Conservation (phyloP, 1,284 basidiomycete species). For the Sanguinoderma infundibulare region DNA sequence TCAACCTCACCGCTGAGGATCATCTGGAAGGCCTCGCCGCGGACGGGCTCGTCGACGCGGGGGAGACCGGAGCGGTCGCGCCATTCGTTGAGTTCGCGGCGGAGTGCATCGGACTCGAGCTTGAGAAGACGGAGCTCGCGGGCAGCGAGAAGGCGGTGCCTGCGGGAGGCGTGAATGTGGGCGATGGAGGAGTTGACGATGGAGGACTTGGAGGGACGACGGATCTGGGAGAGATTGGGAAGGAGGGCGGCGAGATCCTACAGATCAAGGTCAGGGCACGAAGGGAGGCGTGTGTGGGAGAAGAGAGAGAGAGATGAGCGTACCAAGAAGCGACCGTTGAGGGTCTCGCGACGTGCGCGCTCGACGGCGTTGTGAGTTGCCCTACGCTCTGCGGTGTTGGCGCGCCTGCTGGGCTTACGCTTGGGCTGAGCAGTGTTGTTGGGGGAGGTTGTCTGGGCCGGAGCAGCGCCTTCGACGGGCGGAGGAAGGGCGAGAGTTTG, state of each 20-base stretch:
- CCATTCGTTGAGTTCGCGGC: constrained; percentile 89
- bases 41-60: constrained; percentile 69
- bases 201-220: constrained; percentile 91
- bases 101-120: constrained; percentile 78
- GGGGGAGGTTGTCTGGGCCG: constrained; percentile 30
- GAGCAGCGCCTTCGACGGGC: constrained; percentile 35
- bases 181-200: constrained; percentile 94
- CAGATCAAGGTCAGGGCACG: not conserved
- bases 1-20: constrained; percentile 72
- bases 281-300: constrained; percentile 6
- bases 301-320: constrained; percentile 16
- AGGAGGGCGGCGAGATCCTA: constrained; percentile 88
- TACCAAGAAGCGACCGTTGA: constrained; percentile 89
- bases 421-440: constrained; percentile 44
- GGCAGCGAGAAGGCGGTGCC: constrained; percentile 78
- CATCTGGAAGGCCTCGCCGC: constrained; percentile 71
- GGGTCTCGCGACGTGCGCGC: constrained; percentile 86
- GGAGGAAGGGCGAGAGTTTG: constrained; percentile 43
- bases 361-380: constrained; percentile 96
- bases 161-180: constrained; percentile 80
- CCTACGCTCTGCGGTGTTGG: constrained; percentile 92
- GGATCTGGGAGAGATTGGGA: constrained; percentile 87
- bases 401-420: constrained; percentile 80
- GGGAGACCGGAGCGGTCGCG: constrained; percentile 74
- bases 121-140: constrained; percentile 79